Evolutionary conservation across 2,329 filamentous ascomycete species (phyloP).

Genomic region (Xylaria sp.): DNA sequence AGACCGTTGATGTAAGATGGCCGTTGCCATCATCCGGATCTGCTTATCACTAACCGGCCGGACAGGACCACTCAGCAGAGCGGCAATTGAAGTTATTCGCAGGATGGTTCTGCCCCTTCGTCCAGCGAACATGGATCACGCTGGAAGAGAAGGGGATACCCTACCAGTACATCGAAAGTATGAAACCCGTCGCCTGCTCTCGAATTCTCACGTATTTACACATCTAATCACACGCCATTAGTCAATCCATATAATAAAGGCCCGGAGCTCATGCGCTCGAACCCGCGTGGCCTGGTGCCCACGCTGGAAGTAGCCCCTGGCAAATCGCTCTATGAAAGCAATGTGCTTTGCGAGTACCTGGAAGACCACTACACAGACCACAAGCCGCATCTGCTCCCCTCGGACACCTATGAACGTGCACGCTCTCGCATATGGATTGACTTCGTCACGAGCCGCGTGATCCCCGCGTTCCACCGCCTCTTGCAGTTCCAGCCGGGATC

Average conservation of each 20-base stretch:
- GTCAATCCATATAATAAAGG: constrained; percentile 66
- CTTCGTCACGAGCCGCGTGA: constrained; percentile 59
- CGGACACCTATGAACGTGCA: constrained; percentile 56
- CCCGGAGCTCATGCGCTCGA: constrained; percentile 57
- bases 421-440: constrained; percentile 62
- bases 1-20: constrained; percentile 34
- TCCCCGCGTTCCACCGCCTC: constrained; percentile 59
- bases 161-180: constrained; percentile 59
- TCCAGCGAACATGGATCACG: constrained; percentile 62
- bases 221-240: constrained; percentile 16
- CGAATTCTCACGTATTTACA: too few relatives aligned
- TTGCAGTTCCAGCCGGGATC: constrained; percentile 36
- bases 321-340: constrained; percentile 62
- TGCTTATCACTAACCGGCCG: not conserved
- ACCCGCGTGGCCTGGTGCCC: constrained; percentile 64
- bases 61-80: constrained; percentile 36
- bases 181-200: not conserved
- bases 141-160: constrained; percentile 65
- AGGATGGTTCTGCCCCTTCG: constrained; percentile 42
- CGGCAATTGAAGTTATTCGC: constrained; percentile 33
- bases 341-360: constrained; percentile 64
- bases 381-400: constrained; percentile 46
- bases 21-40: not conserved
- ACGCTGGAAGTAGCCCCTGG: constrained; percentile 48
- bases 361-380: constrained; percentile 60